A percentile compares a stretch with the other conserved stretches of the same genome.
Conservation (phyloP, 78 protist species). For the Mastigamoeba balamuthi region DNA sequence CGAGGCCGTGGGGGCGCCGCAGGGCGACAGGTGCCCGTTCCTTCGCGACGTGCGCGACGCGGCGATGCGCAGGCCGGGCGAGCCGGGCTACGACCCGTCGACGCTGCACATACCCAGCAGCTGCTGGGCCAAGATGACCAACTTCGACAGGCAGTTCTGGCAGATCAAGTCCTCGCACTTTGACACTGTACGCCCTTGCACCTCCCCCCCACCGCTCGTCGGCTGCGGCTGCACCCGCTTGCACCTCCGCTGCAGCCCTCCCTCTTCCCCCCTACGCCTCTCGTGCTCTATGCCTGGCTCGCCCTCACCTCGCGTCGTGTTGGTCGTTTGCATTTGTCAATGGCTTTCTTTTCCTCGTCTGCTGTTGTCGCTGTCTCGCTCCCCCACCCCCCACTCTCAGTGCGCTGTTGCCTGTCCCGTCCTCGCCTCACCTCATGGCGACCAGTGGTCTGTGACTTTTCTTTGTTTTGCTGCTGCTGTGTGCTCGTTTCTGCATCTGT, state of each 20-base stretch:
- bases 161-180: conserved; percentile 60
- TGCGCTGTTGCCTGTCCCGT: too few species aligned
- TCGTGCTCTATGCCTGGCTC: too few species aligned
- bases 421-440: too few species aligned
- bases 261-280: neutral
- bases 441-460: too few species aligned
- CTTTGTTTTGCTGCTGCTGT: too few species aligned
- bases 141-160: conserved; percentile 87
- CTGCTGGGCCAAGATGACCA: conserved; percentile 1
- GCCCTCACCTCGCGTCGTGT: too few species aligned
- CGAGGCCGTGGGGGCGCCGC: neutral
- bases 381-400: too few species aligned
- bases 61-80: conserved; percentile 1
- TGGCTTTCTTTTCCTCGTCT: too few species aligned
- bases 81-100: conserved; percentile 46
- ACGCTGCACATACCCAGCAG: conserved; percentile 52
- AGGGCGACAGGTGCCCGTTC: conserved; percentile 17
- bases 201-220: neutral
- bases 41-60: conserved; percentile 35
- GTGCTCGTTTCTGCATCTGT: too few species aligned
- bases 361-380: too few species aligned
- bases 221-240: neutral
- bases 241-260: neutral
- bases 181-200: conserved; percentile 73
- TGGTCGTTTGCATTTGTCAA: too few species aligned